phyloP scores from a whole-genome alignment of 2,329 filamentous ascomycete species.

The Ascocoryne sarcoides region DNA sequence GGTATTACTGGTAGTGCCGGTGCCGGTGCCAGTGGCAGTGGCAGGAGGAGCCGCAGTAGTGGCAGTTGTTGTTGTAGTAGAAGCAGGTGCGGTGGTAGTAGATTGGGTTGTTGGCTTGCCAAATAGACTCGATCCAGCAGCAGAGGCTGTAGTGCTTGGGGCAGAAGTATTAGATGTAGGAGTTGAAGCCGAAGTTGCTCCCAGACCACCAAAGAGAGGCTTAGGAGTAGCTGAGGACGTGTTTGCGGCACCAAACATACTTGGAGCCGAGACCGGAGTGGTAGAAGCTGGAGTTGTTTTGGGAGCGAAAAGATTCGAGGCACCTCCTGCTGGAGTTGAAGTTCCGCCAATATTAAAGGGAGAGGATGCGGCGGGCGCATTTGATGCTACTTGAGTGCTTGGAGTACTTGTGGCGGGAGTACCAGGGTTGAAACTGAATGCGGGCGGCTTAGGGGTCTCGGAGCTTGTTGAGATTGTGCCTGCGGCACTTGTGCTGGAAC shows the following conservation, averaged over 20 bases:
- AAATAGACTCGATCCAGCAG: constrained; percentile 24
- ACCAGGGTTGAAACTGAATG: constrained; percentile 14
- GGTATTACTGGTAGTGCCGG: constrained; percentile 20
- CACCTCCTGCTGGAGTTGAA: not conserved
- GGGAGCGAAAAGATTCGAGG: constrained; percentile 21
- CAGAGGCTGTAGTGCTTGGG: constrained; percentile 12
- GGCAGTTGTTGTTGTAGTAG: constrained; percentile 5
- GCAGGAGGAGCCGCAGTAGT: not conserved
- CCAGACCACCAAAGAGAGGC: constrained; percentile 8
- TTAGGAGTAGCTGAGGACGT: constrained; percentile 13
- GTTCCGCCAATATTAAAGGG: not conserved
- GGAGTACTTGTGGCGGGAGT: constrained; percentile 11
- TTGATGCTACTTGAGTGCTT: constrained; percentile 7
- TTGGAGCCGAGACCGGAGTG: constrained; percentile 10
- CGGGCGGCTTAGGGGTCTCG: constrained; percentile 9
- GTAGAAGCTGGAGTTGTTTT: constrained; percentile 14
- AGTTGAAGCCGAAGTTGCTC: constrained; percentile 5
- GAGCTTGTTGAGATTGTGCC: constrained; percentile 9
- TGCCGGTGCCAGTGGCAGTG: not conserved
- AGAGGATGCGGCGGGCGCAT: constrained; percentile 12
- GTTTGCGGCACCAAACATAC: not conserved
- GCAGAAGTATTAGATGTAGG: constrained; percentile 14
- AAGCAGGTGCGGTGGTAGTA: constrained; percentile 25
- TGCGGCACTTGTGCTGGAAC: constrained; percentile 6
- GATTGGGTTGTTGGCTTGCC: constrained; percentile 17